Percentiles rank a stretch among this genome's conserved stretches.
Evolutionary conservation across 495 filamentous ascomycete genomes (phyloP).

Genomic region (Ramalina intermedia): DNA sequence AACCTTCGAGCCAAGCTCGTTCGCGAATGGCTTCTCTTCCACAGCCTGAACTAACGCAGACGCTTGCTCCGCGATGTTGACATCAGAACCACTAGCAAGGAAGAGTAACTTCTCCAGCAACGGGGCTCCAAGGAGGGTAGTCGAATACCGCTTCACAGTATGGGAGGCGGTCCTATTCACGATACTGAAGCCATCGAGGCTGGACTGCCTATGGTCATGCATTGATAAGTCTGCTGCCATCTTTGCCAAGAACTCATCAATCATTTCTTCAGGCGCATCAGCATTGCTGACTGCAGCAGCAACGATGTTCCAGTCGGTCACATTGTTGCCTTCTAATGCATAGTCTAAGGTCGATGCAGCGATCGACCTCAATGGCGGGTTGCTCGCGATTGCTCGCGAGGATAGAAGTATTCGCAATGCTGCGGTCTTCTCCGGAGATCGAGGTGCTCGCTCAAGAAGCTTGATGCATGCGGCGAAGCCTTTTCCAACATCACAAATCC

Average conservation of each 20-base stretch:
- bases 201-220: slow-evolving; percentile 11
- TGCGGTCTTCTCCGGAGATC: slow-evolving; percentile 15
- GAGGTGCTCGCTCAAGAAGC: slow-evolving; percentile 12
- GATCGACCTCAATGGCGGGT: background rate
- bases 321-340: slow-evolving; percentile 12
- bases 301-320: slow-evolving; percentile 20
- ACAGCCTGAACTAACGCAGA: slow-evolving; percentile 28
- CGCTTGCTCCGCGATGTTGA: slow-evolving; percentile 38
- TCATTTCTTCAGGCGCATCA: slow-evolving; percentile 27
- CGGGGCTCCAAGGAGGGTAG: slow-evolving; percentile 29
- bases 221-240: slow-evolving; percentile 23
- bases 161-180: slow-evolving; percentile 15
- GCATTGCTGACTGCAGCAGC: slow-evolving; percentile 31
- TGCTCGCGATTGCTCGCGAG: slow-evolving; percentile 9
- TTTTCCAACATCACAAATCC: slow-evolving; percentile 11
- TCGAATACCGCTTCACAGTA: slow-evolving; percentile 18
- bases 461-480: slow-evolving; percentile 17
- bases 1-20: slow-evolving; percentile 19
- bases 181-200: slow-evolving; percentile 22
- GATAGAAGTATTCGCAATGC: slow-evolving; percentile 21
- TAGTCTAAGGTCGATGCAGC: slow-evolving; percentile 12
- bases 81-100: slow-evolving; percentile 39
- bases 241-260: slow-evolving; percentile 26
- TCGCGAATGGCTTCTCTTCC: slow-evolving; percentile 22
- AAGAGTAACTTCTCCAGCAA: slow-evolving; percentile 41